A percentile compares a stretch with the other conserved stretches of the same genome.
phyloP scores from a whole-genome alignment of 2,329 filamentous ascomycete genomes.

The Penicillium frequentans region DNA sequence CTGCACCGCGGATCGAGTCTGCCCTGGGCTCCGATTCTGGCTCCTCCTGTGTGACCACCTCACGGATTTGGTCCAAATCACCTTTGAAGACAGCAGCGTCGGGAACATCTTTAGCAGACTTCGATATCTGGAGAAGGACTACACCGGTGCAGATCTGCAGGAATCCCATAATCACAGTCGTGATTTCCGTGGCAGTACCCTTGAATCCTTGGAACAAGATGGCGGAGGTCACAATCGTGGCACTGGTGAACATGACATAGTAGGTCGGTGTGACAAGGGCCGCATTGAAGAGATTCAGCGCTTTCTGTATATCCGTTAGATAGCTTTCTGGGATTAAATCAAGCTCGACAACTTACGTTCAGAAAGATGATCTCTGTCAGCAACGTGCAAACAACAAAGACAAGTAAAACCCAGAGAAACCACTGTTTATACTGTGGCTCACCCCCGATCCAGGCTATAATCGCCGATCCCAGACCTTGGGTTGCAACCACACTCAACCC shows the following conservation, averaged over 20 bases:
- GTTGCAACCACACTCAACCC: constrained; percentile 93
- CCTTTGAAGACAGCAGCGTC: constrained; percentile 89
- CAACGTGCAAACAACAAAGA: constrained; percentile 86
- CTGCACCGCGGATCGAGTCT: constrained; percentile 88
- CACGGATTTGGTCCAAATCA: constrained; percentile 91
- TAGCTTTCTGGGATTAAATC: background rate
- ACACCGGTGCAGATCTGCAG: constrained; percentile 91
- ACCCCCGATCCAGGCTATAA: constrained; percentile 81
- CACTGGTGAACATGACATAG: constrained; percentile 96
- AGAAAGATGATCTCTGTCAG: constrained; percentile 93
- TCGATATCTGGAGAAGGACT: constrained; percentile 90
- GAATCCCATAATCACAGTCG: constrained; percentile 91
- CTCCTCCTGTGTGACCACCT: constrained; percentile 91
- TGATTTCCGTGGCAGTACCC: constrained; percentile 74
- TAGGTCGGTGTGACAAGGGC: constrained; percentile 97
- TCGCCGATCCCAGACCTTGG: constrained; percentile 86
- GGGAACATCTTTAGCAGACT: constrained; percentile 95
- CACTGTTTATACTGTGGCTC: constrained; percentile 92
- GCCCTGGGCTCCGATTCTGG: constrained; percentile 96
- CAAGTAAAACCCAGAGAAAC: constrained; percentile 90
- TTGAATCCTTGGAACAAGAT: constrained; percentile 94
- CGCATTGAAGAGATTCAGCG: constrained; percentile 93
- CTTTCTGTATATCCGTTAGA: constrained; percentile 68
- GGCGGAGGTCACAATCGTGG: constrained; percentile 90
- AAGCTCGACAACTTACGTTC: constrained; percentile 67